Evolutionary conservation across 495 filamentous ascomycete species (phyloP), one percentile per base, ranked within the genome.

Genomic region (Lophiostoma macrostomum): DNA sequence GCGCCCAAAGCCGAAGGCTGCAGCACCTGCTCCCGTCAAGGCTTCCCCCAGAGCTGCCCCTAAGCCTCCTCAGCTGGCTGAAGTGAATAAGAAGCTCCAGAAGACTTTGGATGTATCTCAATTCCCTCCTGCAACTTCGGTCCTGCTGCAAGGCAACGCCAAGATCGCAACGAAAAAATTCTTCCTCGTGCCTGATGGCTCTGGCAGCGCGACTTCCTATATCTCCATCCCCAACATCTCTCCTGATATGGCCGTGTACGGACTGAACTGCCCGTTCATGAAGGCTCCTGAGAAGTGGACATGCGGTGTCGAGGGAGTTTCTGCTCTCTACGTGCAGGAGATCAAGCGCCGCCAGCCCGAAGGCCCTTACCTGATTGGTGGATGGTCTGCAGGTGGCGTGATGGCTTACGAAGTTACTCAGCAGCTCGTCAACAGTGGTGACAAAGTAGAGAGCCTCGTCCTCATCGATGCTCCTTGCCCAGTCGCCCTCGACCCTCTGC

Each of bases 351-450:
- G 87, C 27, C 76, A 90, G 71, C 81, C 90, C 0, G 77, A 82
- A 36, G 89, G 89, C 74, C 82, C 82, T 4, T 85, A 85, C 67
- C 73, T 78, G 61, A 69, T 85, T 31, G 81, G 81, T 43, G 84
- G 78, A 13, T 96, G 90, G 90, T 89, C 84, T 18, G 90, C 89
- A 7, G 90, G 90, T 42, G 90, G 90, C 34, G 87, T 93, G 28
- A 84, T 91, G 57, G 90, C 90, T 20, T 96, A 88, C 64, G 89
- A 94, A 64, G 85, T 87, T 19, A 81, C 82, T 24, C 81, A 80
- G 46, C 83, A 89, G 55, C 74, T 95, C 7, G 75, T 83, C 57
- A 76, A 80, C 38, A 74, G 76, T 14, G 82, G 82, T 20, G 85
- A 91, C 27, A 68, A 71, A 42, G 86, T 95, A 34, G 85, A 85